Base-by-base conservation (phyloP, 1,139 yeast species). In the Lodderomyces elongisporus region DNA sequence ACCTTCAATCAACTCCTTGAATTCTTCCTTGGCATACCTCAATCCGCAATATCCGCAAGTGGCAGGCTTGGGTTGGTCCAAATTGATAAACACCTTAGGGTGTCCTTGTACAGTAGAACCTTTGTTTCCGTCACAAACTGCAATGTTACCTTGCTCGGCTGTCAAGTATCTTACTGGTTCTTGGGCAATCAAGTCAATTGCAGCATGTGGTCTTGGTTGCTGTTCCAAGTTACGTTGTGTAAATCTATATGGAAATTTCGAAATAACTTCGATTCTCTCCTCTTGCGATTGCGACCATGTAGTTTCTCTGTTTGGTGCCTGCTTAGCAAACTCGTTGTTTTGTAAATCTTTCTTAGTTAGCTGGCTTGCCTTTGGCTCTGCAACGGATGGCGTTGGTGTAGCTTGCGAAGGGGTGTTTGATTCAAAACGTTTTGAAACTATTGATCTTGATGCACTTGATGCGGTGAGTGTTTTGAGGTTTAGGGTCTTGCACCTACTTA, bases 191-290 rank as follows among this genome's bases (percentile, higher is more conserved):
- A 85, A 70, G 36, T 85, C 91, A 53, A 85, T 85, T 41, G 94
- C 95, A 30, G 95, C 85, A 44, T 78, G 75, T 5, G 95, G 89
- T 51, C 74, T 74, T 40, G 95, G 95, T 60, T 85, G 93, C 38
- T 57, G 51, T 4, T 60, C 66, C 42, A 85, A 65, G 52, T 85
- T 85, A 44, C 68, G 74, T 51, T 85, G 94, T 36, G 79, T 74
- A 50, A 85, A 85, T 50, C 91, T 70, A 35, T 52, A 54, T 9
- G 88, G 79, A 43, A 80, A 76, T 33, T 51, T 58, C 32, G 70
- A 59, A 48, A 78, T 62, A 14, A 80, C 77, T 18, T 77, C 77
- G 26, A 67, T 50, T 55, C 89, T 74, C 28, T 79, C 63, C 38
- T 64, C 74, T 60, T 85, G 95, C 4, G 79, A 71, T 17, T 62